Evolutionary conservation across 371 early-diverging fungal species (phyloP), one percentile per base, ranked within the genome.

Genomic region (Mortierella sp.): DNA sequence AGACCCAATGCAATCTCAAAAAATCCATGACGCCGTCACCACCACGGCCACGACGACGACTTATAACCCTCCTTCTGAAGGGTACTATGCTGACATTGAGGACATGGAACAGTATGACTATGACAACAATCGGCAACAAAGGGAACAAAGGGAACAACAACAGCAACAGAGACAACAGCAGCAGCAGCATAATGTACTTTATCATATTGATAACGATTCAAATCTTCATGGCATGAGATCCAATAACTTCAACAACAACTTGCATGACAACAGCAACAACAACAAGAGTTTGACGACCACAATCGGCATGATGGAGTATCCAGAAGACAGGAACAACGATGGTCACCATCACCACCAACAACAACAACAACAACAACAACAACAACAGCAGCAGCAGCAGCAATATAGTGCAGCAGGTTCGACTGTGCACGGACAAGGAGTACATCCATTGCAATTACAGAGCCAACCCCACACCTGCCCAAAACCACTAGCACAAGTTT

Each of bases 151-250:
- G 8, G 31, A 43, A 14, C 13, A 47, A 29, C 31, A 47, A 34
- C 29, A 48, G 19, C 47, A 47, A 47, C 19, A 34, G 16, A 16
- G 7, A 7, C 58, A 58, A 34, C 34, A 19, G 8, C 19, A 47
- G 45, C 0, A 31, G 45, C 43, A 13, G 24, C 7, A 48, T 6
- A 22, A 26, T n/a, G 43, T 16, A 13, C 31, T 34, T 29, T 29
- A 53, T 26, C 50, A 72, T 40, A 72, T 72, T n/a, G 73, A 72
- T 34, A 72, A 66, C 31, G 66, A 72, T 40, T 24, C 53, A 24
- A 64, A 72, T n/a, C 13, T 71, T 43, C 39, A 71, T 52, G 37
- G 39, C 31, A 31, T 0, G 14, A 22, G 40, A 2, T 61, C 47
- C n/a, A 58, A 19, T 13, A 10, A 19, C 2, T 22, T 5, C 58